These are phyloP conservation scores for Pythium monospermum DNA, from an alignment of 352 stramenopile species.

Conservation along the genomic window DNA sequence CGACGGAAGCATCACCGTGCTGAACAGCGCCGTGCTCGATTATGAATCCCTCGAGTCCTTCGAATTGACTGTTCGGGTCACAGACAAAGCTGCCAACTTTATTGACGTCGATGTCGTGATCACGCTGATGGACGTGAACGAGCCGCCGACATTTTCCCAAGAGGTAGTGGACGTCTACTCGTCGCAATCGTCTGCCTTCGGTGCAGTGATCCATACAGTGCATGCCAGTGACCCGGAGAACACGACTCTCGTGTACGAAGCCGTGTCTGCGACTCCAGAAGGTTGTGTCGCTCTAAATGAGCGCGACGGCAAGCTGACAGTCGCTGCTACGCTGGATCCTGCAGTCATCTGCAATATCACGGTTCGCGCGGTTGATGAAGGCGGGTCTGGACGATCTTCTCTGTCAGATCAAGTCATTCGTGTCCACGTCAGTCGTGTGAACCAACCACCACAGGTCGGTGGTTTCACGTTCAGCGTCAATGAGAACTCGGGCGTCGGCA, in stretches of 20 bases:
- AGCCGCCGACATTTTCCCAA: conserved; percentile 24
- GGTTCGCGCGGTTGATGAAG: conserved; percentile 16
- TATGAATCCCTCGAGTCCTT: conserved; percentile 12
- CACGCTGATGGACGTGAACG: conserved; percentile 27
- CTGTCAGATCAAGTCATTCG: conserved; percentile 4
- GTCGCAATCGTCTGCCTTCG: conserved; percentile 1
- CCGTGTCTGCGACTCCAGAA: background rate
- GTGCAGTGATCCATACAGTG: background rate
- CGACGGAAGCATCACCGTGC: background rate
- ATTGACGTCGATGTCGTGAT: conserved; percentile 19
- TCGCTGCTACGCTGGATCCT: conserved; percentile 1
- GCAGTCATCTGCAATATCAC: conserved; percentile 9
- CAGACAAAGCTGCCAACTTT: conserved; percentile 9
- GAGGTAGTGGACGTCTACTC: conserved; percentile 10
- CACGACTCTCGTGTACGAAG: conserved; percentile 2
- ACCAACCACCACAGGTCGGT: conserved; percentile 13
- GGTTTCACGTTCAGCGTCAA: conserved; percentile 10
- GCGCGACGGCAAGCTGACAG: background rate
- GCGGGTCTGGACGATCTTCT: conserved; percentile 3
- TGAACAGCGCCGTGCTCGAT: conserved; percentile 10
- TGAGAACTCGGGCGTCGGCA: conserved; percentile 20
- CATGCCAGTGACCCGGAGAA: conserved; percentile 11
- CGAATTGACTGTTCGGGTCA: conserved; percentile 13
- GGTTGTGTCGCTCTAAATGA: background rate
- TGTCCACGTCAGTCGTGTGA: conserved; percentile 15